Conservation (phyloP, 257 asterid species). For the Solanum ossicruentum region DNA sequence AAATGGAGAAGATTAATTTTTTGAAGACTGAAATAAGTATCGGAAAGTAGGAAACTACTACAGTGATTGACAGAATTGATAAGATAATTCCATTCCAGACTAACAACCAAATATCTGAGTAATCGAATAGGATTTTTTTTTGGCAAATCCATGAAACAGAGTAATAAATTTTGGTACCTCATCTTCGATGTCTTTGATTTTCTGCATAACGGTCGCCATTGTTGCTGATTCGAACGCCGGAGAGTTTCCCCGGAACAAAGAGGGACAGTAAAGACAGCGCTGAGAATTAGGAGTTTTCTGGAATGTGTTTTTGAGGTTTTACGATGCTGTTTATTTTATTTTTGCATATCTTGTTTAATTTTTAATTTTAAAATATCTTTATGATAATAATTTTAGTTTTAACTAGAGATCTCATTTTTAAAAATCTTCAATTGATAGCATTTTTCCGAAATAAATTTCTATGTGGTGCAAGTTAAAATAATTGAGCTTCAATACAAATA, state of each 20-base stretch:
- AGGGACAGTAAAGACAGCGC: background rate
- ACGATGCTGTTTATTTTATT: background rate
- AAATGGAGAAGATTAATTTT: background rate
- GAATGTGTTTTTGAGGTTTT: background rate
- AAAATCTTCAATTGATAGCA: too few species aligned
- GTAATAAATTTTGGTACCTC: conserved; percentile 40
- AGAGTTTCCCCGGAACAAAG: background rate
- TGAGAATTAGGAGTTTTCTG: background rate
- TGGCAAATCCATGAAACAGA: background rate
- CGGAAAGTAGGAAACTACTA: background rate
- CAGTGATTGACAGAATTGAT: background rate
- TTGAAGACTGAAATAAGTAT: background rate
- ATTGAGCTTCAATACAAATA: too few species aligned
- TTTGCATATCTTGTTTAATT: background rate
- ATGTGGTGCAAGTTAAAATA: too few species aligned
- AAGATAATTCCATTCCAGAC: background rate
- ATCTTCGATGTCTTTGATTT: conserved; percentile 97
- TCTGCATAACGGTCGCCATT: conserved; percentile 98
- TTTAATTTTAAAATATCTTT: too few species aligned
- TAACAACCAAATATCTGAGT: background rate
- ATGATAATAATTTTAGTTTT: too few species aligned
- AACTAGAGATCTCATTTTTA: too few species aligned
- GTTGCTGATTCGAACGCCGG: background rate
- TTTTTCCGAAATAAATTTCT: too few species aligned
- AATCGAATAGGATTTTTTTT: background rate